Conservation (phyloP, 169 alveolate genomes). For the Fabrea salina region DNA sequence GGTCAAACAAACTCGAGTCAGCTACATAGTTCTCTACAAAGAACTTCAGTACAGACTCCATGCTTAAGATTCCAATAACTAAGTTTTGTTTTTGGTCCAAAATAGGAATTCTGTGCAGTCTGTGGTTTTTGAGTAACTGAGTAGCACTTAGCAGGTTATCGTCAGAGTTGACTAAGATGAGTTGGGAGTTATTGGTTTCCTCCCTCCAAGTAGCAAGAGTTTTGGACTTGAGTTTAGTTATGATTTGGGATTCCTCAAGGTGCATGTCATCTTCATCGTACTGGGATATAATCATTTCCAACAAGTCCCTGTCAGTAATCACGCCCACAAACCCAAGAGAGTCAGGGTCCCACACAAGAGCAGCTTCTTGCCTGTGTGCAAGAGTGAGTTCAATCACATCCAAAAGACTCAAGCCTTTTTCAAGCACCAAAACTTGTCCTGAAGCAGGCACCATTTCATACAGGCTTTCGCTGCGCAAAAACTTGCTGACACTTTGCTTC, state of each 20-base stretch:
- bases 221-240: neutral
- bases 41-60: constrained; percentile 7
- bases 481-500: neutral
- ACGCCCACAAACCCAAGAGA: neutral
- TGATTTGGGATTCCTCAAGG: constrained; percentile 23
- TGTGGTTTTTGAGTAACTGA: neutral
- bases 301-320: constrained; percentile 20
- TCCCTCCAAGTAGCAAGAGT: neutral
- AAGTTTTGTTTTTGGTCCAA: constrained; percentile 19
- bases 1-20: constrained; percentile 10
- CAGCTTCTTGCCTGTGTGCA: constrained; percentile 19
- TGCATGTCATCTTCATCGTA: constrained; percentile 27
- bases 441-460: constrained; percentile 20
- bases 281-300: constrained; percentile 11
- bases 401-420: constrained; percentile 3
- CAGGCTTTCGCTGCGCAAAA: neutral
- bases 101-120: constrained; percentile 15
- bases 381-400: constrained; percentile 19
- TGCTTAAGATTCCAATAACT: constrained; percentile 12
- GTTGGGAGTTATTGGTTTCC: neutral
- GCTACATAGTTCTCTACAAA: constrained; percentile 26
- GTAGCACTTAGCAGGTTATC: constrained; percentile 5
- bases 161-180: neutral
- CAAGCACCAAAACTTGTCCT: constrained; percentile 13
- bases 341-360: constrained; percentile 16